Percentiles rank a stretch among this genome's conserved stretches.
Evolutionary conservation across 2,329 filamentous ascomycete genomes (phyloP).

Genomic region (Sporothrix pseudoabietina): DNA sequence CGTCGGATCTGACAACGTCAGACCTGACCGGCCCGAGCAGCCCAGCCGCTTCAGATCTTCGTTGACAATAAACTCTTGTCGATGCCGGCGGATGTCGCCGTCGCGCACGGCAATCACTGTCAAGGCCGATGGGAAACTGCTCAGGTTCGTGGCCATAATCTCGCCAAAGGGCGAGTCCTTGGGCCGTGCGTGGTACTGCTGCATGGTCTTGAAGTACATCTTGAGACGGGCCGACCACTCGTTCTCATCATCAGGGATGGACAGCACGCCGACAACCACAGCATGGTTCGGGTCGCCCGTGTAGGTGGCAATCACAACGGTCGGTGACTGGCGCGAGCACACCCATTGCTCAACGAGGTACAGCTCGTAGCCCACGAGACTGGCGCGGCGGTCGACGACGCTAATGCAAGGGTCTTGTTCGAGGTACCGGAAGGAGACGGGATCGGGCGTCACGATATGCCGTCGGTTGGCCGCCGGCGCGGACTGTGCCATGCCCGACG

Average conservation of each 20-base stretch:
- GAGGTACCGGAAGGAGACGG: constrained; percentile 63
- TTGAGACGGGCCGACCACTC: constrained; percentile 78
- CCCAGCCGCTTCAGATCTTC: constrained; percentile 90
- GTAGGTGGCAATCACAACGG: constrained; percentile 88
- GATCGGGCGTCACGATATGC: constrained; percentile 60
- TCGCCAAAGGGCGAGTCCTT: constrained; percentile 81
- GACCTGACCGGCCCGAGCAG: constrained; percentile 84
- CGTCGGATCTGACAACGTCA: constrained; percentile 77
- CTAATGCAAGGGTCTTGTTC: constrained; percentile 79
- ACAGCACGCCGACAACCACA: constrained; percentile 77
- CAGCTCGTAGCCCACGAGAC: constrained; percentile 81
- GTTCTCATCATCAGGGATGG: constrained; percentile 76
- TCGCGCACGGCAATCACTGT: constrained; percentile 90
- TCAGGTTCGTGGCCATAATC: constrained; percentile 92
- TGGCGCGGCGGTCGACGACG: constrained; percentile 70
- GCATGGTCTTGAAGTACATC: constrained; percentile 83
- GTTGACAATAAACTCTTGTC: constrained; percentile 87
- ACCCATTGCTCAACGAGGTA: constrained; percentile 98
- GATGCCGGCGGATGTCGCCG: constrained; percentile 78
- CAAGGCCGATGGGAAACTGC: constrained; percentile 85
- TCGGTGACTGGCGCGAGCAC: constrained; percentile 86
- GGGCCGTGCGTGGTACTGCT: constrained; percentile 79
- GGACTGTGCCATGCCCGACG: not conserved
- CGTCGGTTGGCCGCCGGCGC: constrained; percentile 42
- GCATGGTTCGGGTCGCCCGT: constrained; percentile 81